Evolutionary conservation across 176 grass and related monocot species (phyloP).

Genomic region (Avena atlantica): DNA sequence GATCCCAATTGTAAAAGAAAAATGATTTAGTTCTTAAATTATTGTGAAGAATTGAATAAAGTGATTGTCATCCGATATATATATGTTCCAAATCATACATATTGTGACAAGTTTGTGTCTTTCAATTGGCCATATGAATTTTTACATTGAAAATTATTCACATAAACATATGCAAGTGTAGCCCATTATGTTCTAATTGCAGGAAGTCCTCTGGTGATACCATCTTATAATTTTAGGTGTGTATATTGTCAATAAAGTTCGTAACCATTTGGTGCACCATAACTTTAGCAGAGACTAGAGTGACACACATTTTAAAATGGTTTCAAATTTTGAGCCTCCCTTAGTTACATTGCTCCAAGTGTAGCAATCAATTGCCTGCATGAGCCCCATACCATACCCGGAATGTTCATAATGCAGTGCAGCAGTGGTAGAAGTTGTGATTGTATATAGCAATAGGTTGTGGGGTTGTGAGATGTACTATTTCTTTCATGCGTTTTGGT

Average conservation of each 20-base stretch:
- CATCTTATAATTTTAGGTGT: not conserved
- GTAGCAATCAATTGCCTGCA: not conserved
- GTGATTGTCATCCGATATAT: not conserved
- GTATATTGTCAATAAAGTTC: not conserved
- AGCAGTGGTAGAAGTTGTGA: not conserved
- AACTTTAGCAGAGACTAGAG: not conserved
- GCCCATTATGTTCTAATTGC: not conserved
- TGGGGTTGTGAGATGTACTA: not conserved
- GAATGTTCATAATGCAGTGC: not conserved
- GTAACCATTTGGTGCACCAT: not conserved
- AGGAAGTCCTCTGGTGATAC: not conserved
- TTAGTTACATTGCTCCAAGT: not conserved
- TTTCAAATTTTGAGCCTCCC: not conserved
- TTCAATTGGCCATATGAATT: not conserved
- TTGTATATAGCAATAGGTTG: not conserved
- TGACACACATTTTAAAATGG: not conserved
- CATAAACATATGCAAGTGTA: not conserved
- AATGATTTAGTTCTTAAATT: not conserved
- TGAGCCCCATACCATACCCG: not conserved
- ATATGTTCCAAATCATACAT: not conserved
- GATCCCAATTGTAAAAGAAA: not conserved
- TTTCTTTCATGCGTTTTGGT: not conserved
- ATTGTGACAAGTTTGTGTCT: not conserved
- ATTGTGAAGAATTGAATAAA: not conserved
- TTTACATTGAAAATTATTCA: slow-evolving; percentile 12